Evolutionary conservation across 768 basidiomycete genomes (phyloP).

Genomic region (Pleurotus citrinopileatus): DNA sequence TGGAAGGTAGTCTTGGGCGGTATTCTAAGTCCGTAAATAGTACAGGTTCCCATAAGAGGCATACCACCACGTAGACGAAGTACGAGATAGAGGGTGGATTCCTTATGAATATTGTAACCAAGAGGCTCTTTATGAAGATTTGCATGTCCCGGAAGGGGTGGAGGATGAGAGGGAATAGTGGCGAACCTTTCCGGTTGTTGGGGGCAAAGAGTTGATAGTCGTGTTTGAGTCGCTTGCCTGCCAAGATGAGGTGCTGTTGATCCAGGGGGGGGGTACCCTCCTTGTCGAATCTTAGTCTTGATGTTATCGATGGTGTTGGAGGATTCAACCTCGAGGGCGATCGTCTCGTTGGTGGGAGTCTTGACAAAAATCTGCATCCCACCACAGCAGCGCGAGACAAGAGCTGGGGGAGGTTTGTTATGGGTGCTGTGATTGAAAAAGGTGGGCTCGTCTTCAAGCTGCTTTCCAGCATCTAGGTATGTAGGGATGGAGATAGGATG

Average conservation of each 20-base stretch:
- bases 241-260: slow-evolving; percentile 68
- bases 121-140: too few relatives aligned
- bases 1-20: too few relatives aligned
- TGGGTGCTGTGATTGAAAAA: slow-evolving; percentile 70
- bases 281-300: slow-evolving; percentile 75
- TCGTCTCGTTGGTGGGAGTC: slow-evolving; percentile 68
- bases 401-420: slow-evolving; percentile 71
- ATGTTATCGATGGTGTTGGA: slow-evolving; percentile 75
- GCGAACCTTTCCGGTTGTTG: too few relatives aligned
- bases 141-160: too few relatives aligned
- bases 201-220: slow-evolving; percentile 77
- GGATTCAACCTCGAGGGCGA: slow-evolving; percentile 72
- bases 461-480: slow-evolving; percentile 81
- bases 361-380: slow-evolving; percentile 62
- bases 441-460: slow-evolving; percentile 74
- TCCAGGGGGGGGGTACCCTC: slow-evolving; percentile 51
- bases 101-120: slow-evolving; percentile 87
- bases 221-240: slow-evolving; percentile 86
- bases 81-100: slow-evolving; percentile 75
- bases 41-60: slow-evolving; percentile 91
- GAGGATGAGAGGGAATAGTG: too few relatives aligned
- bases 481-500: too few relatives aligned
- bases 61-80: slow-evolving; percentile 87
- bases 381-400: neutral
- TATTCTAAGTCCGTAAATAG: too few relatives aligned